A percentile compares a stretch with the other conserved stretches of the same genome.
Conservation (phyloP, 352 stramenopile genomes). For the Globisporangium spinosum region DNA sequence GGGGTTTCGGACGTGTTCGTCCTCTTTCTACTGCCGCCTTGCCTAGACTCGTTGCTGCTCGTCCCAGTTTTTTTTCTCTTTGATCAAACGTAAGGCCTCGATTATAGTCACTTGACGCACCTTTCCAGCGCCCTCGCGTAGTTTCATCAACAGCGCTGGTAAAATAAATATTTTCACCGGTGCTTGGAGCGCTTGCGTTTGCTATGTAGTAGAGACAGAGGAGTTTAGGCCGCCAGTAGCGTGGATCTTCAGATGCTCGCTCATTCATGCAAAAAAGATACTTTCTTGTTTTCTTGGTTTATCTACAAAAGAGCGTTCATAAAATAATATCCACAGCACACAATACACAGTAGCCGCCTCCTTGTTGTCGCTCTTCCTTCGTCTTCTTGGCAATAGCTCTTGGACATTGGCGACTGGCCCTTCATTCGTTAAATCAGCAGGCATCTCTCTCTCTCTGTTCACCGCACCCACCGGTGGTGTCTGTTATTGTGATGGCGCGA, state of each 20-base stretch:
- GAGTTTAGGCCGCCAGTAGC: background rate
- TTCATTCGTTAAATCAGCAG: background rate
- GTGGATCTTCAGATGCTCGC: background rate
- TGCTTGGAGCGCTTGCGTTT: too few relatives aligned
- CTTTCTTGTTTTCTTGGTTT: background rate
- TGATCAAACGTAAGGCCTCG: too few relatives aligned
- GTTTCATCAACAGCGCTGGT: too few relatives aligned
- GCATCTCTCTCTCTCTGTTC: constrained; percentile 5
- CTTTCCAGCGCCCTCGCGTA: too few relatives aligned
- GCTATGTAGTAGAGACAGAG: too few relatives aligned
- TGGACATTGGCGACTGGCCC: background rate
- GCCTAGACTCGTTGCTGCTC: too few relatives aligned
- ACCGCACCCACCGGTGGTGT: constrained; percentile 8
- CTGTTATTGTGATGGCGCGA: constrained; percentile 2
- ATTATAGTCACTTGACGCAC: too few relatives aligned
- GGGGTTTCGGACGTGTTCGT: background rate
- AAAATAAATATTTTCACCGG: too few relatives aligned
- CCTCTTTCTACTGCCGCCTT: background rate
- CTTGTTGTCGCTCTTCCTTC: background rate
- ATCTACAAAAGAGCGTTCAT: background rate
- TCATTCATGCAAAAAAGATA: background rate
- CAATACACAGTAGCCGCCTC: background rate
- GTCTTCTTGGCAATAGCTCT: background rate
- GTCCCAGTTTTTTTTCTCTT: too few relatives aligned
- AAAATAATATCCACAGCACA: background rate